Conservation (phyloP, 768 basidiomycete genomes). For the Pleurotus salmoneostramineus region DNA sequence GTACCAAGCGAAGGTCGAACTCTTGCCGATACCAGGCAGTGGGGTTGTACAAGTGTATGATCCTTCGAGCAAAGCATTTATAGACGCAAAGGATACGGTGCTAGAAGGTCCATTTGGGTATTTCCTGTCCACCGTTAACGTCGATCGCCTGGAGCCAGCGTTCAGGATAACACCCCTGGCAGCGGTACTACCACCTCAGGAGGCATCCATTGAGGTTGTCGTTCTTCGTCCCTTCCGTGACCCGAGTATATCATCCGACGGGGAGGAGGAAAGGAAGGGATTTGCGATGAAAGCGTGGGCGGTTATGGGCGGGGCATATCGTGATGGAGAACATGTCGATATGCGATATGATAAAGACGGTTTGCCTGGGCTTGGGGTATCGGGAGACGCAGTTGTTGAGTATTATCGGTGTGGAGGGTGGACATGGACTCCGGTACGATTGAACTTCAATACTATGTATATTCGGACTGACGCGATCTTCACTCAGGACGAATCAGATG, state of each 20-base stretch:
- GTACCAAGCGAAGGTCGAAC: conserved; percentile 57
- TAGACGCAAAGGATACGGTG: conserved; percentile 29
- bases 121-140: conserved; percentile 78
- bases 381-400: conserved; percentile 63
- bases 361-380: conserved; percentile 32
- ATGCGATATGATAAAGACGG: conserved; percentile 51
- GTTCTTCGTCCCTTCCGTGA: conserved; percentile 71
- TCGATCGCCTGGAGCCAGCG: conserved; percentile 79
- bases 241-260: conserved; percentile 39
- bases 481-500: conserved; percentile 53
- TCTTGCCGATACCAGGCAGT: conserved; percentile 42
- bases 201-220: conserved; percentile 65
- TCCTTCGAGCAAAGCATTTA: conserved; percentile 41
- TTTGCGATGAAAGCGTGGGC: conserved; percentile 54
- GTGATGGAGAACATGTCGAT: conserved; percentile 67
- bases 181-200: conserved; percentile 37
- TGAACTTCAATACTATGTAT: conserved; percentile 1
- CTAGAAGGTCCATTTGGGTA: conserved; percentile 82
- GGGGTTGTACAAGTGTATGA: conserved; percentile 60
- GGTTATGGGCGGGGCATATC: conserved; percentile 68
- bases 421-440: conserved; percentile 82
- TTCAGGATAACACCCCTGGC: conserved; percentile 76
- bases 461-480: neutral
- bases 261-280: conserved; percentile 32
- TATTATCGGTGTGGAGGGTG: conserved; percentile 76